Percentiles rank a stretch among this genome's conserved stretches.
These are phyloP conservation scores for Calophaca sinica DNA, from an alignment of 306 rosid genomes.

Conservation along the genomic window DNA sequence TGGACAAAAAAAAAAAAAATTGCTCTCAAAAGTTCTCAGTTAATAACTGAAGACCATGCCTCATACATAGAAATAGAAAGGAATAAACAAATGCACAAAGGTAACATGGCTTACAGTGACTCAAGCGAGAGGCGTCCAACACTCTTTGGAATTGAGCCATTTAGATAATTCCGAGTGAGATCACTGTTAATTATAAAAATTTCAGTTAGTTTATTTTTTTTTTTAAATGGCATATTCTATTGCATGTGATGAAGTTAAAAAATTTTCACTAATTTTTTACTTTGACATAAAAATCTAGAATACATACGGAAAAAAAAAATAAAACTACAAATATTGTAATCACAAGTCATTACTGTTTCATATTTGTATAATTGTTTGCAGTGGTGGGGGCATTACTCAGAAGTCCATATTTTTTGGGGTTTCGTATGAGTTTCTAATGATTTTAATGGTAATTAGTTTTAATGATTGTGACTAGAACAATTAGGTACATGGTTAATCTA, in stretches of 20 bases:
- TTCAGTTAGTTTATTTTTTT: slow-evolving; percentile 11
- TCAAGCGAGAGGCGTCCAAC: slow-evolving; percentile 53
- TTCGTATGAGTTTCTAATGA: no score
- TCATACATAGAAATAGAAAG: neutral
- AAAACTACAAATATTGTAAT: no score
- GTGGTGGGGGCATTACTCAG: no score
- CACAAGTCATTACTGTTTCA: no score
- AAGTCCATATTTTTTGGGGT: no score
- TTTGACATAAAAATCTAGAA: no score
- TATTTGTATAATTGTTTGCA: no score
- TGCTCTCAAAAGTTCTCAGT: neutral
- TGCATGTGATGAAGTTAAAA: neutral
- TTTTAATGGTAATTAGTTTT: no score
- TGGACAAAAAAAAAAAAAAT: neutral
- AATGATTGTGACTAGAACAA: neutral
- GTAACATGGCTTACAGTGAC: slow-evolving; percentile 54
- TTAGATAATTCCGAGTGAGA: slow-evolving; percentile 68
- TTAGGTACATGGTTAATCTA: neutral
- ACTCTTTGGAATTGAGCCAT: slow-evolving; percentile 67
- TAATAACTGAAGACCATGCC: slow-evolving; percentile 4
- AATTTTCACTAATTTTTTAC: no score
- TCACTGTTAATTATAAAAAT: slow-evolving; percentile 57
- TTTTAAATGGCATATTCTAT: neutral
- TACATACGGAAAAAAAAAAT: no score
- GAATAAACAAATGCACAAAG: neutral